Evolutionary conservation across 2,329 filamentous ascomycete species (phyloP).

Genomic region (Penicillium digitatum): DNA sequence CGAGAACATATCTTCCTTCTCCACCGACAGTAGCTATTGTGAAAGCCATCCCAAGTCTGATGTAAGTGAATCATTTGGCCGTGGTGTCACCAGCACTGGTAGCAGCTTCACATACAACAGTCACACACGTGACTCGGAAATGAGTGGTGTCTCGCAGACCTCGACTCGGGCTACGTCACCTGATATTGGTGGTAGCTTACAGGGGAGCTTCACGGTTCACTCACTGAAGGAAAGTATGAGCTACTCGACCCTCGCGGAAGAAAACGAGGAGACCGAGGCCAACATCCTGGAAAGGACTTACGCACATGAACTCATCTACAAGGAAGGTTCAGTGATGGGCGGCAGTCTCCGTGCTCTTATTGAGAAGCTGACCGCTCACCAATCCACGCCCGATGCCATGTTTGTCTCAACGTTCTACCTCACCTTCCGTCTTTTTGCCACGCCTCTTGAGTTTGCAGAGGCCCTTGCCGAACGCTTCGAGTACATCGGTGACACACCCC

Average conservation of each 20-base stretch:
- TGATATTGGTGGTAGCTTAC: slow-evolving; percentile 57
- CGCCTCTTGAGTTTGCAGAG: slow-evolving; percentile 71
- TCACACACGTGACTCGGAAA: slow-evolving; percentile 69
- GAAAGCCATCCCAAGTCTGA: slow-evolving; percentile 34
- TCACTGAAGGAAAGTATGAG: slow-evolving; percentile 68
- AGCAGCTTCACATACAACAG: slow-evolving; percentile 75
- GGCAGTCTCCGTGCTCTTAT: slow-evolving; percentile 85
- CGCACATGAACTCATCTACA: slow-evolving; percentile 88
- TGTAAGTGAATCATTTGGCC: slow-evolving; percentile 47
- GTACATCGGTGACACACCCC: slow-evolving; percentile 74
- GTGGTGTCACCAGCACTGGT: slow-evolving; percentile 70
- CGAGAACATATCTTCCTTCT: slow-evolving; percentile 28
- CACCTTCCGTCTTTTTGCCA: slow-evolving; percentile 90
- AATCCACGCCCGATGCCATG: slow-evolving; percentile 83
- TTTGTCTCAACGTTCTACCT: slow-evolving; percentile 96
- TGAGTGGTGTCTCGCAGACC: slow-evolving; percentile 71
- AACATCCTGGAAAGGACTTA: slow-evolving; percentile 87
- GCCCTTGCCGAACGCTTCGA: slow-evolving; percentile 88
- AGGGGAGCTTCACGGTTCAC: slow-evolving; percentile 53
- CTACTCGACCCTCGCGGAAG: slow-evolving; percentile 63
- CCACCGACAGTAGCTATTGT: slow-evolving; percentile 34
- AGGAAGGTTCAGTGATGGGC: slow-evolving; percentile 90
- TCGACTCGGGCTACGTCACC: slow-evolving; percentile 88
- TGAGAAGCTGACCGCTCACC: slow-evolving; percentile 89
- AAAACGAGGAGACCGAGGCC: slow-evolving; percentile 73